Conservation (phyloP, 208 protist genomes). For the Leptomonas seymouri region DNA sequence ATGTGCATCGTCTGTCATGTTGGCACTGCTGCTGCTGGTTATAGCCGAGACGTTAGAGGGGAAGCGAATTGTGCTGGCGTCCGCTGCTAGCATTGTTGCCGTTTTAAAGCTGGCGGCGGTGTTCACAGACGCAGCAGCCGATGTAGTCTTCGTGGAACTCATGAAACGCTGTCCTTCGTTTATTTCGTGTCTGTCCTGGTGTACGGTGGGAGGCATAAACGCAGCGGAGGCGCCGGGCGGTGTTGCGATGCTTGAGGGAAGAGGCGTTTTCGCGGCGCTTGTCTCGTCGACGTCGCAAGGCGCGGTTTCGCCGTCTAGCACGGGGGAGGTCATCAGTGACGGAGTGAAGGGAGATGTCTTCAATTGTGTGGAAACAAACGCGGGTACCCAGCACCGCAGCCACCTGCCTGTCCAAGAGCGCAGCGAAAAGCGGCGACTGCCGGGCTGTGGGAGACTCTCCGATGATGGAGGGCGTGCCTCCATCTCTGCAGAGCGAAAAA, state of each 20-base stretch:
- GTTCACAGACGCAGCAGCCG: neutral
- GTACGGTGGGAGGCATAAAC: neutral
- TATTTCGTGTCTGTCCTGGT: neutral
- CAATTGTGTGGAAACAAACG: neutral
- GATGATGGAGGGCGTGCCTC: neutral
- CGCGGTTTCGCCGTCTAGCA: neutral
- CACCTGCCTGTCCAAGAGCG: constrained; percentile 10
- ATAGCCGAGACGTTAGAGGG: neutral
- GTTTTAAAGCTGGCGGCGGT: neutral
- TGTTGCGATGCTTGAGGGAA: neutral
- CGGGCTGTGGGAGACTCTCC: neutral
- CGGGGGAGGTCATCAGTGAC: neutral
- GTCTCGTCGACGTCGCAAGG: neutral
- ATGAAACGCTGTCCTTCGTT: neutral
- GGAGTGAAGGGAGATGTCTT: neutral
- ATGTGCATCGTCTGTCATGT: neutral
- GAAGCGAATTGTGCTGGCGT: neutral
- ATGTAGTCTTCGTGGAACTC: neutral
- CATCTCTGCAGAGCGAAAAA: neutral
- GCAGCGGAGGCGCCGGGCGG: neutral
- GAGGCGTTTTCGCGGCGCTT: neutral
- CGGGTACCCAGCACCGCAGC: constrained; percentile 9
- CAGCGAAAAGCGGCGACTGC: constrained; percentile 7
- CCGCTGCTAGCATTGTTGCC: neutral
- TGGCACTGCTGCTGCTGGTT: neutral